Evolutionary conservation across 176 grass and related monocot genomes (phyloP), one percentile per base, ranked within the genome.

Genomic region (Melocanna baccifera): DNA sequence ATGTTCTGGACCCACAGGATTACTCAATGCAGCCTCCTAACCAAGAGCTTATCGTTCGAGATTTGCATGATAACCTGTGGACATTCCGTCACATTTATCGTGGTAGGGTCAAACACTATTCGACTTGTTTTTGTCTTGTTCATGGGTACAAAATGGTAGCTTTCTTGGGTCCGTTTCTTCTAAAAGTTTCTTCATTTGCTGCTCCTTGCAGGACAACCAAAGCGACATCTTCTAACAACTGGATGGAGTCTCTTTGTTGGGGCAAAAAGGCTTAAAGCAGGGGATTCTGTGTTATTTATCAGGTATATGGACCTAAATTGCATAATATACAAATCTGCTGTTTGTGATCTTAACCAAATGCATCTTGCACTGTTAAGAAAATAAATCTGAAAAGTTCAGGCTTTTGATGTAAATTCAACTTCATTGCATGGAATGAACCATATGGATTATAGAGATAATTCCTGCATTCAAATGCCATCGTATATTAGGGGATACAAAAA

Each of bases 51-150:
- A 88, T 94, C 52, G 96, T 99, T 12, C 90, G 93, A 46, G 96
- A 99, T 85, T 86, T 99, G 84, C 96, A 99, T 59, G 96, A 99
- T 22, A 96, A 96, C 37, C 74, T 95, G 76, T 99, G 96, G 96
- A 99, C 96, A 79, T 99, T 99, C 53, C 91, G 96, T 83, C 96
- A 99, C 91, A 99, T 99, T 86, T 96, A 99, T 89, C 96, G 96
- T 84, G 96, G 96, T 99, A 99, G 62, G 85, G 83, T 73, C 68
- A 73, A 80, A 9, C 80, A 41, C 23, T 91, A 42, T 86, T 75
- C 18, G 66, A 67, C 37, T 64, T 88, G 30, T 4, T 87, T 11
- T 65, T 73, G 41, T 28, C 32, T 77, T 74, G 48, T 77, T 68
- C 51, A 61, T 48, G 29, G 42, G 7, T 86, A 37, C 69, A 81